Base-by-base conservation (phyloP, 805 yeast genomes). In the Pichia membranifaciens region DNA sequence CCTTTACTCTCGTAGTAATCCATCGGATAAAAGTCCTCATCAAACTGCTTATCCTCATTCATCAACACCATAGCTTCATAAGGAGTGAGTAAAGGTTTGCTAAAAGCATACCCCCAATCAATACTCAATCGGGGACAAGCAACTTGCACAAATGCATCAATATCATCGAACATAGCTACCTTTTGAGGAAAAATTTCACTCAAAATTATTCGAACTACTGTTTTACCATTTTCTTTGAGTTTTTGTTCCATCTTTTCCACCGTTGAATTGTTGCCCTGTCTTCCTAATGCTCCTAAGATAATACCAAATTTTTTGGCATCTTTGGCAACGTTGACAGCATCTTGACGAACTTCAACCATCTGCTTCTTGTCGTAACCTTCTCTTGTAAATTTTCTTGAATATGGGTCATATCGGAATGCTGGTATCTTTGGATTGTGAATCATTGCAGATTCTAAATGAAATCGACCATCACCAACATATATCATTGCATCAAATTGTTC, bases 91-190 rank as follows among this genome's bases (percentile, higher is more conserved):
- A 93, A 68, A 0, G 99, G 99, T 59, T 85, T 86, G 50, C 81
- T 81, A 60, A 93, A 93, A 0, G 99, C 99, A 64, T 93, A 93
- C 0, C 99, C 99, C 99, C 99, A 93, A 64, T 93, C 99, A 37
- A 93, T 91, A 2, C 96, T 87, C 40, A 93, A 69, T 58, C 99
- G 73, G 0, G 99, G 99, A 62, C 99, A 93, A 0, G 99, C 99
- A 3, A 93, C 96, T 66, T 93, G 99, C 13, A 93, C 86, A 73
- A 93, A 93, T 2, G 90, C 95, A 65, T 93, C 99, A 16, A 91
- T 79, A 58, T 87, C 93, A 57, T 87, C 90, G 66, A 93, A 93
- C 82, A 86, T 84, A 10, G 96, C 83, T 33, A 93, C 70, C 57
- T 93, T 93, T 44, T 81, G 85, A 0, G 99, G 99, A 66, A 93